Base-by-base conservation (phyloP, 768 basidiomycete species). In the Tulasnella calospora region DNA sequence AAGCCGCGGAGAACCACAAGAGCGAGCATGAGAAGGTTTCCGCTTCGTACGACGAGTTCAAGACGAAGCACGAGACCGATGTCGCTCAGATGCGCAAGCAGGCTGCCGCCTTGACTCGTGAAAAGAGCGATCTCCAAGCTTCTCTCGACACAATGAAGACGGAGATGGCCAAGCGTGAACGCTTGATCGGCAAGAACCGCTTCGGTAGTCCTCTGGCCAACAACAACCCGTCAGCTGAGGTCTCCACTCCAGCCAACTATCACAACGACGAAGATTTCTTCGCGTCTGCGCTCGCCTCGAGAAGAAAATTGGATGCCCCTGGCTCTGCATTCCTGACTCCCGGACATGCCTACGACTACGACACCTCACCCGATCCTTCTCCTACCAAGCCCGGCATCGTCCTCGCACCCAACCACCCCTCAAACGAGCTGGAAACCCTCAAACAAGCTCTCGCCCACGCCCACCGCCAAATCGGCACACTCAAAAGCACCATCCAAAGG, bases 31-130 rank as follows among this genome's bases (percentile, higher is more conserved):
- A 96, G 80, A 90, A 92, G 36, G 87, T 94, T 71, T 87, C 89
- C 80, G 85, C 85, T 67, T 82, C 88, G 7, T 84, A 92, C 30
- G 90, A 91, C 70, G 93, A 94, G 74, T 86, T 95, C 83, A 94
- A 93, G 83, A 88, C 89, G 75, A 96, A 95, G 83, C 96, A 98
- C 82, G 97, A 99, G 85, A 95, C 95, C 19, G 95, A 98, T 80
- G 89, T 98, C 78, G 98, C 97, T 3, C 92, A 94, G 79, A 93
- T 94, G 81, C 89, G 96, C 71, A 94, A 94, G 84, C 90, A 92
- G 76, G 91, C 93, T 1, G 96, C 96, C 0, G 91, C 93, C 35
- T 87, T 98, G 35, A 91, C 92, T 81, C 89, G 97, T 80, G 98
- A 99, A 84, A 97, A 96, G 86, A 92, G 90, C 36, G 97, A 99